Conservation (phyloP, 495 filamentous ascomycete species). For the Penicillium steckii region DNA sequence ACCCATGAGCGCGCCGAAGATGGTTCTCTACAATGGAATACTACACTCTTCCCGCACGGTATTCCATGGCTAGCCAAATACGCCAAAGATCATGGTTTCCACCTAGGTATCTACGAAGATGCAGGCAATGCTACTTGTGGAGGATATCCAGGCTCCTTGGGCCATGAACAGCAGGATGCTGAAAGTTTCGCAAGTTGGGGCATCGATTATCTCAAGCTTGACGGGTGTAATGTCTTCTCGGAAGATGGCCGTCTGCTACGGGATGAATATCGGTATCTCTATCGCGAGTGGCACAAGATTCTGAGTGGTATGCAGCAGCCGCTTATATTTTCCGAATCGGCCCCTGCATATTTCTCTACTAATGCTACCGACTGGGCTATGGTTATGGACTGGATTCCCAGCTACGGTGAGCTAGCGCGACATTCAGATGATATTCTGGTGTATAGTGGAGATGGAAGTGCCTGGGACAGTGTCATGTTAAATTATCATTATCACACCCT, state of each 20-base stretch:
- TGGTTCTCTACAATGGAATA: conserved; percentile 37
- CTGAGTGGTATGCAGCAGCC: conserved; percentile 31
- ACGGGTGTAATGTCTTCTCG: conserved; percentile 38
- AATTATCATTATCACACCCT: conserved; percentile 38
- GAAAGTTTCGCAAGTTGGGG: conserved; percentile 40
- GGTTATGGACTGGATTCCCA: conserved; percentile 40
- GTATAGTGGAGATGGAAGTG: conserved; percentile 28
- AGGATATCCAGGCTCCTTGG: conserved; percentile 37
- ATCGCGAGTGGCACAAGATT: conserved; percentile 34
- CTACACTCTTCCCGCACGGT: conserved; percentile 35
- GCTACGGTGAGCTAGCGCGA: conserved; percentile 37
- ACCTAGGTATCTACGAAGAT: conserved; percentile 42
- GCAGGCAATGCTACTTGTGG: conserved; percentile 42
- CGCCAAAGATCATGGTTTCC: conserved; percentile 30
- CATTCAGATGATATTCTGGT: conserved; percentile 44
- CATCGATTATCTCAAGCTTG: conserved; percentile 43
- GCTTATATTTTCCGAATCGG: conserved; percentile 42
- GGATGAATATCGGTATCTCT: conserved; percentile 33
- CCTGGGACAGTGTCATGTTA: conserved; percentile 44
- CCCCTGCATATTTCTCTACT: conserved; percentile 39
- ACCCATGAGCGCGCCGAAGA: conserved; percentile 23
- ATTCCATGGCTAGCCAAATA: conserved; percentile 40
- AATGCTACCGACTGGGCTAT: conserved; percentile 39
- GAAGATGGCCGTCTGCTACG: conserved; percentile 19
- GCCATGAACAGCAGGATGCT: conserved; percentile 36